phyloP scores from a whole-genome alignment of 2,329 filamentous ascomycete genomes.

The Coniochaeta prunicola region DNA sequence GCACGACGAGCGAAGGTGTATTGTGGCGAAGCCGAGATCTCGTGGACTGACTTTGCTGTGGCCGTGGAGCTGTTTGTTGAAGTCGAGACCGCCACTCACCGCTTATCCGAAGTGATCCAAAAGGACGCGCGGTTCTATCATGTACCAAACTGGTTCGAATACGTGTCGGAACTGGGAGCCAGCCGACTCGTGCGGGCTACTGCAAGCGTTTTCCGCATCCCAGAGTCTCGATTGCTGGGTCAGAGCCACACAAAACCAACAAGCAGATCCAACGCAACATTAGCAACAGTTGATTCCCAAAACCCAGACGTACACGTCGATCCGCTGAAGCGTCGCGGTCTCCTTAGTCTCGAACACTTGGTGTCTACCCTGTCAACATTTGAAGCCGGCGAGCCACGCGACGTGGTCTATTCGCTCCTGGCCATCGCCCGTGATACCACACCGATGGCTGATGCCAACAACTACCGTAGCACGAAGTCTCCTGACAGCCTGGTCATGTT shows the following conservation, averaged over 20 bases:
- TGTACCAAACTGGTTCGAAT: constrained; percentile 24
- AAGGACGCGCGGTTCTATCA: constrained; percentile 16
- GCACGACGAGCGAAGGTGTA: constrained; percentile 24
- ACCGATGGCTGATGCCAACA: constrained; percentile 7
- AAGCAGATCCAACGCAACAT: no score
- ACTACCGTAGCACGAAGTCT: not conserved
- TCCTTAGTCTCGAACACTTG: constrained; percentile 12
- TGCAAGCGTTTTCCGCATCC: constrained; percentile 19
- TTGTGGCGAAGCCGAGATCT: constrained; percentile 26
- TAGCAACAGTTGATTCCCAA: no score
- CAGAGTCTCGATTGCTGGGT: constrained; percentile 6
- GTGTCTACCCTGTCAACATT: constrained; percentile 25
- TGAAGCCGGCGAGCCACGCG: constrained; percentile 18
- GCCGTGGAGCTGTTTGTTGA: constrained; percentile 30
- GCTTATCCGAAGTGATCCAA: constrained; percentile 27
- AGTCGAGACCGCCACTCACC: constrained; percentile 26
- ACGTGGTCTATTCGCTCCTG: constrained; percentile 24
- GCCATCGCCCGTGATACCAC: constrained; percentile 25
- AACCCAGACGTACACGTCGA: no score
- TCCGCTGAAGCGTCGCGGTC: no score
- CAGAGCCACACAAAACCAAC: constrained; percentile 21
- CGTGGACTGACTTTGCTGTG: constrained; percentile 28
- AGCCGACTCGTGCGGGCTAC: constrained; percentile 24
- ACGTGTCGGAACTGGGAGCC: constrained; percentile 26
- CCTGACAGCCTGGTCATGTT: constrained; percentile 4